A percentile compares a stretch with the other conserved stretches of the same genome.
Conservation (phyloP, 1,284 basidiomycete species). For the Trichosporon sp. region DNA sequence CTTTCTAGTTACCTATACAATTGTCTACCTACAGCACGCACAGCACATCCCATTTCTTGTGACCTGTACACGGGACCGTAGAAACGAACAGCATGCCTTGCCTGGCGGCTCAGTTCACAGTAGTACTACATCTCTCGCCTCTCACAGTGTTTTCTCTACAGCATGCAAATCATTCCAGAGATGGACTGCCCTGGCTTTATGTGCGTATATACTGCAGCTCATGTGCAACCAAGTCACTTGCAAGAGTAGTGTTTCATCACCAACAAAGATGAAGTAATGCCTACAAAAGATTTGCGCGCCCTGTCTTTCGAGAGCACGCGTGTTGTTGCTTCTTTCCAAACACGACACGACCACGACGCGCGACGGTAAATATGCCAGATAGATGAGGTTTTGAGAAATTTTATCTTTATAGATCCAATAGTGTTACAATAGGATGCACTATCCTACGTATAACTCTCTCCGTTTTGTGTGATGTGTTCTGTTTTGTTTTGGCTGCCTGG, state of each 20-base stretch:
- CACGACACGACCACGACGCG: no score
- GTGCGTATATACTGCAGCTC: neutral
- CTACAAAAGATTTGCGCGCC: neutral
- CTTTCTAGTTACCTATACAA: neutral
- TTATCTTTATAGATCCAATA: neutral
- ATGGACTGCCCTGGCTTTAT: neutral
- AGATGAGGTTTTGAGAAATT: neutral
- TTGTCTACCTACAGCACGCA: neutral
- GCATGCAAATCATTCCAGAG: neutral
- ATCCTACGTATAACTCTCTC: slow-evolving; percentile 1
- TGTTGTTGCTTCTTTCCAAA: slow-evolving; percentile 1
- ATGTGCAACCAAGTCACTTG: neutral
- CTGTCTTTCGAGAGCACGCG: neutral
- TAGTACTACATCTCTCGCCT: neutral
- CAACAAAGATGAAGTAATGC: slow-evolving; percentile 1
- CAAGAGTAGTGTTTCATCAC: slow-evolving; percentile 4
- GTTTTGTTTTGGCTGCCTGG: neutral
- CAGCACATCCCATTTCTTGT: neutral
- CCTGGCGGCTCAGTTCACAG: neutral
- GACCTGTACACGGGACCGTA: neutral
- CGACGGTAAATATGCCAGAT: neutral
- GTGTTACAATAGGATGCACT: slow-evolving; percentile 4
- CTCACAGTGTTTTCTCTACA: neutral
- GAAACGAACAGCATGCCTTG: neutral
- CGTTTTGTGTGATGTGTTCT: no score